Base-by-base conservation (phyloP, 176 grass and related monocot genomes). In the Ampelocalamus luodianensis region DNA sequence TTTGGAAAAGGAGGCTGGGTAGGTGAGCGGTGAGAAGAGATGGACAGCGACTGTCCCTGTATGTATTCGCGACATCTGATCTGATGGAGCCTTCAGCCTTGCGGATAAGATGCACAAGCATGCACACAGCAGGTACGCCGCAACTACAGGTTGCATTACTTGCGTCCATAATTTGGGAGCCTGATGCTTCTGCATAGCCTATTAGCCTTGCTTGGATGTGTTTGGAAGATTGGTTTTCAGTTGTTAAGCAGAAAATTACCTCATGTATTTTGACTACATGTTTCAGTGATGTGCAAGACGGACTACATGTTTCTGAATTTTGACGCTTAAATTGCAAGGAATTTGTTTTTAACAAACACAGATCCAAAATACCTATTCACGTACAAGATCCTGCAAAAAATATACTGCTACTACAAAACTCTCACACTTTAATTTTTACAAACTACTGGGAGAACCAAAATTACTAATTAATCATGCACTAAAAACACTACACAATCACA, bases 71-170 rank as follows among this genome's bases (percentile, higher is more conserved):
- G 4, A 71, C 68, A 44, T 46, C 68, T 71, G 22, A 71, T 26
- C 65, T 22, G 65, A 68, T 68, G 65, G 37, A 36, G 10, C 44
- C 17, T n/a, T 58, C 60, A 39, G 77, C 60, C 77, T 14, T n/a
- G 5, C 40, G 8, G 68, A 8, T 44, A 72, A 29, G 66, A 24
- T 44, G 39, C 68, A n/a, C 3, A 20, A 22, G 10, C 36, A 10
- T 68, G 1, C 29, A 29, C 29, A 40, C 65, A 10, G 7, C 65
- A 39, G 14, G 63, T 37, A 37, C 29, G 63, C 13, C 63, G 63
- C 27, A 36, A 8, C 63, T 6, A 36, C 63, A 36, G 29, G 29
- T 36, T 16, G 13, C 56, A 23, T 23, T n/a, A 59, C 17, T 23
- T 59, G 16, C 15, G 13, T 17, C 65, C 18, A 61, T 24, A 11